Evolutionary conservation across 2,329 filamentous ascomycete genomes (phyloP).

Genomic region (Talaromyces marneffei): DNA sequence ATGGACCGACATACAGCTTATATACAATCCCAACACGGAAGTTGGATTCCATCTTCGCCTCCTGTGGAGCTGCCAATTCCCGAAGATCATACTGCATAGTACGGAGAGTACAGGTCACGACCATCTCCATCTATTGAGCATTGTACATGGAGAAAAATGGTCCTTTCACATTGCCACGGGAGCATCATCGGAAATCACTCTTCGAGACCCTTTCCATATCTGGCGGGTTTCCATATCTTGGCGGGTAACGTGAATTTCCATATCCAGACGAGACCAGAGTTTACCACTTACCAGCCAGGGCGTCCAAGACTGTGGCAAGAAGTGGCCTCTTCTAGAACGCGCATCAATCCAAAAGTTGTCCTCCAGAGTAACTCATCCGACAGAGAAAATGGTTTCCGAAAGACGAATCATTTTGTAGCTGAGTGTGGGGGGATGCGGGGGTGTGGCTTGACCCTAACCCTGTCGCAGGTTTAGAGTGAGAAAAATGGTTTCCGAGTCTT

Average conservation of each 20-base stretch:
- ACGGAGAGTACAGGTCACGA: too few species aligned
- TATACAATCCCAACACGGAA: constrained; percentile 7
- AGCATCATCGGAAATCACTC: neutral
- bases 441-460: neutral
- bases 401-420: constrained; percentile 2
- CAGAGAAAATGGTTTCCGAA: constrained; percentile 16
- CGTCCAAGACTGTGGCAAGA: neutral
- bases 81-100: neutral
- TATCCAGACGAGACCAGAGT: neutral
- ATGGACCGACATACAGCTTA: neutral
- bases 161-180: too few species aligned
- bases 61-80: neutral
- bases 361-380: neutral
- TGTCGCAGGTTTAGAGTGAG: neutral
- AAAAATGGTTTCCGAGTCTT: constrained; percentile 7
- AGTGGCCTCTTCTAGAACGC: neutral
- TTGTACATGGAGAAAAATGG: neutral
- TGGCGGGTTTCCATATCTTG: neutral
- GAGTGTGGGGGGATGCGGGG: neutral
- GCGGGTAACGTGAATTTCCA: neutral
- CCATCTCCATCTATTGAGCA: neutral
- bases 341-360: too few species aligned
- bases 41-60: constrained; percentile 8
- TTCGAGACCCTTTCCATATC: neutral
- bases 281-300: too few species aligned